Conservation (phyloP, 1,284 basidiomycete genomes). For the Amylostereum chailletii region DNA sequence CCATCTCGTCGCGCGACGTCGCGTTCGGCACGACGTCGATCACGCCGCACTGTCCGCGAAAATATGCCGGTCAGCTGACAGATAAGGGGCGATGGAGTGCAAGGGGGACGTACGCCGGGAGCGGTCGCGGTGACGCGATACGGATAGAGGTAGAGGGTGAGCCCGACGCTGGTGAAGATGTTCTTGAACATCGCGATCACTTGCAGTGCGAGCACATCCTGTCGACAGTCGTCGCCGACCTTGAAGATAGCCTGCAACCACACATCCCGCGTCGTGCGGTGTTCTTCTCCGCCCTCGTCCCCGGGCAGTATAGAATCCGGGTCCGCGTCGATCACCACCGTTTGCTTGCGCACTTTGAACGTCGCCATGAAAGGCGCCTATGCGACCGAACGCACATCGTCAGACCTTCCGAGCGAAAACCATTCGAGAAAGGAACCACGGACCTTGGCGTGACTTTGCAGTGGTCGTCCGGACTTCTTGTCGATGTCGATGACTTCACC, state of each 20-base stretch:
- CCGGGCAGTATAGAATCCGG: conserved; percentile 65
- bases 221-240: conserved; percentile 98
- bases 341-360: conserved; percentile 92
- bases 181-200: conserved; percentile 99
- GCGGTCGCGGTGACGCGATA: conserved; percentile 97
- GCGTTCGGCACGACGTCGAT: conserved; percentile 99
- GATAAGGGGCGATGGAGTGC: not conserved
- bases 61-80: not conserved
- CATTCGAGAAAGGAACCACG: too few relatives aligned
- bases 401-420: not conserved
- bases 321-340: conserved; percentile 49
- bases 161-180: conserved; percentile 83
- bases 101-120: conserved; percentile 66
- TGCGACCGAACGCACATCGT: not conserved
- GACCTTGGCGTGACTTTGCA: conserved; percentile 97
- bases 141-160: conserved; percentile 90
- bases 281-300: conserved; percentile 48
- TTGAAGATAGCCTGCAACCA: conserved; percentile 99
- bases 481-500: conserved; percentile 95
- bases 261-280: conserved; percentile 71
- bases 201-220: conserved; percentile 95
- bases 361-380: conserved; percentile 99
- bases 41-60: conserved; percentile 72
- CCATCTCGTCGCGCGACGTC: conserved; percentile 99
- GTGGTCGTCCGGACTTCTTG: conserved; percentile 89